phyloP scores from a whole-genome alignment of 352 stramenopile species.

The Globisporangium sylvaticum region DNA sequence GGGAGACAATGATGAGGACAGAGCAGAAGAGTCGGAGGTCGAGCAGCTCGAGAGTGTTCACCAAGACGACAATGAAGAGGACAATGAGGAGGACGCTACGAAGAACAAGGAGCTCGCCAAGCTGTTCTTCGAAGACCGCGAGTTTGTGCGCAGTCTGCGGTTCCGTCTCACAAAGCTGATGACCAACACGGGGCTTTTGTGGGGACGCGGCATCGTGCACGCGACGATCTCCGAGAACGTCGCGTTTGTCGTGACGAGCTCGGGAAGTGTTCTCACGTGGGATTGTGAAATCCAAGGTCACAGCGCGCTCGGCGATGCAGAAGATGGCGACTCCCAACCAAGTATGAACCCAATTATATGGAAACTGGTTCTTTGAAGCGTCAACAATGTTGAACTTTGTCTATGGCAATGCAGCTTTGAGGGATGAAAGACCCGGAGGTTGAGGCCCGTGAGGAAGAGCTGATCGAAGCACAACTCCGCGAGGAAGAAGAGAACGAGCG shows the following conservation, averaged over 20 bases:
- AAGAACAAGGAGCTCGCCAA: slow-evolving; percentile 55
- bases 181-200: slow-evolving; percentile 88
- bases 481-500: slow-evolving; percentile 45
- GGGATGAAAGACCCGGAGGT: slow-evolving; percentile 39
- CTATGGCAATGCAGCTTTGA: slow-evolving; percentile 25
- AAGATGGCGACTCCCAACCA: slow-evolving; percentile 45
- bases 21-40: slow-evolving; percentile 1
- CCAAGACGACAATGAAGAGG: not conserved
- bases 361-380: not conserved
- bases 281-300: slow-evolving; percentile 28
- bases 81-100: slow-evolving; percentile 17
- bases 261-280: slow-evolving; percentile 87
- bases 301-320: slow-evolving; percentile 40
- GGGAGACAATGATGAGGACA: not conserved
- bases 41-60: slow-evolving; percentile 4
- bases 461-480: slow-evolving; percentile 38
- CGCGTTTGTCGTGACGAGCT: slow-evolving; percentile 82
- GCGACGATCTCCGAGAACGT: slow-evolving; percentile 81
- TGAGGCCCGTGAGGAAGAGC: slow-evolving; percentile 40
- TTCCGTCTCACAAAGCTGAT: slow-evolving; percentile 70
- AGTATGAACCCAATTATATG: slow-evolving; percentile 13
- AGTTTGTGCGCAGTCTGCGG: slow-evolving; percentile 58
- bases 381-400: not conserved
- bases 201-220: slow-evolving; percentile 82
- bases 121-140: slow-evolving; percentile 64